Evolutionary conservation across 2,329 filamentous ascomycete genomes (phyloP), one percentile per base, ranked within the genome.

Genomic region (Xylariaceae sp.): DNA sequence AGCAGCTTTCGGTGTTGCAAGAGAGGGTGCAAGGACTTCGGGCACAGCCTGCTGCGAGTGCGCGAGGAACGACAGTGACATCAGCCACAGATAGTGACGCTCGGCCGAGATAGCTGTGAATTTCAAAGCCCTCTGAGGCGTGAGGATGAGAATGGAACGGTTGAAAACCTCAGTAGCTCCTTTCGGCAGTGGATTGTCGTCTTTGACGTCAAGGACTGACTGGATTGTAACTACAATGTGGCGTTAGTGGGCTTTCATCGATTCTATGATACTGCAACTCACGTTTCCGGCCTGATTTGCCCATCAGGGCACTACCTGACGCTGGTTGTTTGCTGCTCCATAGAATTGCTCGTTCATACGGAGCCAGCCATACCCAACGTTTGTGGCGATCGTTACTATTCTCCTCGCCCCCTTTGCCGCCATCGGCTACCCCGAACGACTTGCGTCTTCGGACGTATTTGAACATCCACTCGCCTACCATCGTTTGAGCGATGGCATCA

Each of bases 251-350:
- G 17, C 57, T 48, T 34, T 31, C 43, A 49, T 38, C 9, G 38
- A 52, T 42, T 14, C 49, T 39, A 52, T 42, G 46, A 42, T 17
- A 19, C 48, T 44, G 50, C 45, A 51, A 84, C 91, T 85, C 80
- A 96, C 93, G 74, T 74, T 97, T 99, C 62, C 94, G 86, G 49
- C 94, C 94, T 66, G 88, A 88, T 76, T 97, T 99, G 60, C 94
- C 94, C 78, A 97, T 80, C 70, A 99, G 73, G 31, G 92, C 93
- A 63, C 84, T 88, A 31, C 92, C 91, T 61, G 86, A 90, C 10
- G 86, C 90, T 14, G 94, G 94, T 72, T 99, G 94, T 77, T 96
- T 97, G 78, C 88, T 96, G 71, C 93, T 97, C 94, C 94, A 99
- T 70, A 99, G 89, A 54, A 99, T 93, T 12, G 93, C 88, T 57